These are phyloP conservation scores for Adenanthera pavonina DNA, from an alignment of 306 rosid genomes.

Conservation along the genomic window DNA sequence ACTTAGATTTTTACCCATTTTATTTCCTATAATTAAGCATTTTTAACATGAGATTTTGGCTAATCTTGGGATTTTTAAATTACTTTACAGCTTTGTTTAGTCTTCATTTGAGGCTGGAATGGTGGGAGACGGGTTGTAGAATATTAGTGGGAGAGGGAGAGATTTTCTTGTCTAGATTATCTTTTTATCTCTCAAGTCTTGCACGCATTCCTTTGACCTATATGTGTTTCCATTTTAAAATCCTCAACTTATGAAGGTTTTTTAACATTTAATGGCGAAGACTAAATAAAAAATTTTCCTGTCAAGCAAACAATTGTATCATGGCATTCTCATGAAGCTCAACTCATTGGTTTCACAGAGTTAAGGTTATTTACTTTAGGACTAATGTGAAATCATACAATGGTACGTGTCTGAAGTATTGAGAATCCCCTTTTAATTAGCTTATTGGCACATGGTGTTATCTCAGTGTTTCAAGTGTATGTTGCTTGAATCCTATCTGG, in stretches of 20 bases:
- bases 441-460: neutral
- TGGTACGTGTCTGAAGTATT: neutral
- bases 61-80: too few species aligned
- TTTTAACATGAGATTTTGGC: too few species aligned
- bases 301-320: neutral
- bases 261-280: slow-evolving; percentile 59
- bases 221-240: slow-evolving; percentile 47
- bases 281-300: slow-evolving; percentile 55
- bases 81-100: slow-evolving; percentile 37
- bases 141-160: slow-evolving; percentile 50
- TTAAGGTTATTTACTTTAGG: neutral
- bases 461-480: neutral
- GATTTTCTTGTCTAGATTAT: slow-evolving; percentile 45
- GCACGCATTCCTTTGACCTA: slow-evolving; percentile 53
- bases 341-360: neutral
- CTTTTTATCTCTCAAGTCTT: slow-evolving; percentile 48
- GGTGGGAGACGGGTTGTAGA: slow-evolving; percentile 34
- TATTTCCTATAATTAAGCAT: too few species aligned
- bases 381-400: neutral
- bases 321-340: neutral
- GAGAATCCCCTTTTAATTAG: neutral
- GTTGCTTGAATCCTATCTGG: neutral
- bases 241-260: slow-evolving; percentile 48
- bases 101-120: slow-evolving; percentile 45
- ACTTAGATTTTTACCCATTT: too few species aligned